phyloP scores from a whole-genome alignment of 164 flowering plant genomes.

The Vitis riparia region DNA sequence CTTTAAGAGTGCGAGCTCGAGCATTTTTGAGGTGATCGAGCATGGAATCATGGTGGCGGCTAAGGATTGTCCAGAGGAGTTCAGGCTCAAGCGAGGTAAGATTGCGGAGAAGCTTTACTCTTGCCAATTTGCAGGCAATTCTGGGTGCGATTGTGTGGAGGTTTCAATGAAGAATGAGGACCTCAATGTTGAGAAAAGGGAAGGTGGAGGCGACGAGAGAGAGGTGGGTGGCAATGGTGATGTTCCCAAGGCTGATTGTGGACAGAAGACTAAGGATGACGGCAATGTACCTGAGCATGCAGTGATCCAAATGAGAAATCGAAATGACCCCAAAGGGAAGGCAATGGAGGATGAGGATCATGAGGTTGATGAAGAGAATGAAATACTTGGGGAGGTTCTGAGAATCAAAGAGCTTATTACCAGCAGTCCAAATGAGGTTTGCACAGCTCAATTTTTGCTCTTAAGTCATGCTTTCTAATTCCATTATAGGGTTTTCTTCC shows the following conservation, averaged over 20 bases:
- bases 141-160: conserved; percentile 31
- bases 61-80: conserved; percentile 35
- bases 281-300: too few species aligned
- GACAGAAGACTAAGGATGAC: too few species aligned
- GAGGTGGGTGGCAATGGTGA: neutral
- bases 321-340: neutral
- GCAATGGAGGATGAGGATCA: neutral
- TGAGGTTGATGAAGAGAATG: neutral
- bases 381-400: conserved; percentile 1
- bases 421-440: neutral
- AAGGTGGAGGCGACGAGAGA: neutral
- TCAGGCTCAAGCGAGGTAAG: conserved; percentile 28
- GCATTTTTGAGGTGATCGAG: conserved; percentile 39
- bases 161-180: neutral
- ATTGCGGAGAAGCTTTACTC: conserved; percentile 37
- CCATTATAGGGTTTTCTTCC: too few species aligned
- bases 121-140: conserved; percentile 20
- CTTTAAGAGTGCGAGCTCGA: conserved; percentile 23
- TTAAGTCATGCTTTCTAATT: neutral
- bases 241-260: neutral
- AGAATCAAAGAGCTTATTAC: conserved; percentile 3
- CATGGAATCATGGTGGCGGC: conserved; percentile 37
- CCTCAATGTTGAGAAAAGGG: neutral
- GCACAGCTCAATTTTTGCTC: neutral
- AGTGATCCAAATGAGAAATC: neutral